Evolutionary conservation across 139 green algal genomes (phyloP).

Genomic region (Trebouxia sp.): DNA sequence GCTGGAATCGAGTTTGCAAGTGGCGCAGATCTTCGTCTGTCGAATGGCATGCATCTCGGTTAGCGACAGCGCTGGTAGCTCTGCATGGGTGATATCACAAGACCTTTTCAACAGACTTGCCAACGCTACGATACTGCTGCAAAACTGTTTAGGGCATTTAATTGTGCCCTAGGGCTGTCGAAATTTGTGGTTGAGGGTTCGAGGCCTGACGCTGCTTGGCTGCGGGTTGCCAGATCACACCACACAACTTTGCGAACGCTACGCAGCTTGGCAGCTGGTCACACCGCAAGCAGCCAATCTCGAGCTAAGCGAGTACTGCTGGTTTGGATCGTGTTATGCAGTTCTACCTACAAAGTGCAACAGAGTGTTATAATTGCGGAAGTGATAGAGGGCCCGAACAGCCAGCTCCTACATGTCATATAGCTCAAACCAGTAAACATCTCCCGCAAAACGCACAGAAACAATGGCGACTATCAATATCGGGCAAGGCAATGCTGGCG

Average conservation of each 20-base stretch:
- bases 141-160: too few species aligned
- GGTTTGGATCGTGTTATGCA: constrained; percentile 24
- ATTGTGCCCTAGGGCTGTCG: not conserved
- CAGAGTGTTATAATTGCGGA: constrained; percentile 21
- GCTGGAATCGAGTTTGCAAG: too few species aligned
- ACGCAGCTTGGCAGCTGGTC: constrained; percentile 9
- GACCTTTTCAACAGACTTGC: too few species aligned
- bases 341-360: constrained; percentile 21
- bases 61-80: too few species aligned
- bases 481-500: constrained; percentile 86
- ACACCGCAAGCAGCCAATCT: not conserved
- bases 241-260: constrained; percentile 3
- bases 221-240: not conserved
- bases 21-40: too few species aligned
- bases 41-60: too few species aligned
- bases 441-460: not conserved
- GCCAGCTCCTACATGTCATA: constrained; percentile 16
- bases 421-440: not conserved
- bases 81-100: too few species aligned
- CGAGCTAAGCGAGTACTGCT: not conserved
- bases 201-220: not conserved
- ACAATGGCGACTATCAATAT: constrained; percentile 67
- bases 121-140: too few species aligned
- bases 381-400: constrained; percentile 22
- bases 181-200: not conserved